These are phyloP conservation scores for Tarenaya hassleriana DNA, from an alignment of 345 rosid species.

Conservation along the genomic window DNA sequence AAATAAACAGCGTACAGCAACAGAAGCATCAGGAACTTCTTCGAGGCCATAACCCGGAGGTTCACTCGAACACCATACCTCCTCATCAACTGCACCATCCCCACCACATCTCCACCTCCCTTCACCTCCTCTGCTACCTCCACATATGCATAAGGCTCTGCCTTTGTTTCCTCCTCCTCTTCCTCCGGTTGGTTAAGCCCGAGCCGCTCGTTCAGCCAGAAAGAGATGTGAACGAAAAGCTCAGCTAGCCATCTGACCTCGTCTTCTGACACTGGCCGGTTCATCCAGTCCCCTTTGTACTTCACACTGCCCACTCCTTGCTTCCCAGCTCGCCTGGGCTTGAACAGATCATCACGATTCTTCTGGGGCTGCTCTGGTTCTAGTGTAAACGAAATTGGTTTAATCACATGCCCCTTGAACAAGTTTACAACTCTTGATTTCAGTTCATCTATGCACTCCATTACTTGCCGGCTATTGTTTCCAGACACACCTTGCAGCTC, in stretches of 20 bases:
- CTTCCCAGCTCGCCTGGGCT: slow-evolving; percentile 60
- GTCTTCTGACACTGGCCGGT: slow-evolving; percentile 68
- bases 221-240: slow-evolving; percentile 53
- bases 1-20: slow-evolving; percentile 36
- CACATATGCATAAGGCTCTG: slow-evolving; percentile 43
- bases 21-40: slow-evolving; percentile 54
- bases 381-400: slow-evolving; percentile 41
- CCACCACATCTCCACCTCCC: slow-evolving; percentile 41
- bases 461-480: slow-evolving; percentile 33
- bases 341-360: slow-evolving; percentile 60
- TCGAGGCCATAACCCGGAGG: slow-evolving; percentile 73
- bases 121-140: slow-evolving; percentile 37
- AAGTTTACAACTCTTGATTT: slow-evolving; percentile 46
- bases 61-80: slow-evolving; percentile 56
- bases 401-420: slow-evolving; percentile 48
- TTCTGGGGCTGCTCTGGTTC: slow-evolving; percentile 37
- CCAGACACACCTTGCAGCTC: slow-evolving; percentile 65
- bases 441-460: slow-evolving; percentile 48
- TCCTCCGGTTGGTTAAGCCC: slow-evolving; percentile 47
- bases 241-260: slow-evolving; percentile 83
- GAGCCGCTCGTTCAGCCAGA: slow-evolving; percentile 56
- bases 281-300: slow-evolving; percentile 89
- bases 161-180: slow-evolving; percentile 13
- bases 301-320: slow-evolving; percentile 32
- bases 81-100: slow-evolving; percentile 50